These are phyloP conservation scores for Oryza australiensis DNA, from an alignment of 176 grass and related monocot genomes.

Conservation along the genomic window DNA sequence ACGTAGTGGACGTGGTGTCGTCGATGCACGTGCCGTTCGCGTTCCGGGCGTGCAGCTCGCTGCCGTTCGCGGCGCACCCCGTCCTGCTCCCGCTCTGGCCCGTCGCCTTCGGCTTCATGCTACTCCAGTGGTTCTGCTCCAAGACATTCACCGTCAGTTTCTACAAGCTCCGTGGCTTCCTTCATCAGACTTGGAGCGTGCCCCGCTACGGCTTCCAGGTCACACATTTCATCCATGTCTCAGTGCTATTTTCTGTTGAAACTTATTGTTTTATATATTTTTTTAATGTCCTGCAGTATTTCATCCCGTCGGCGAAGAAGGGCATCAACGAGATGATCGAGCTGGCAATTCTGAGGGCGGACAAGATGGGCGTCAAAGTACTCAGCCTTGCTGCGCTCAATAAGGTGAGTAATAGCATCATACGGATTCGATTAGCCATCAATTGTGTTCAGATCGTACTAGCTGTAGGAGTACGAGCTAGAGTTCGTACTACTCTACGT, in stretches of 20 bases:
- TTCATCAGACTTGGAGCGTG: constrained; percentile 81
- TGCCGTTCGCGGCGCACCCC: constrained; percentile 34
- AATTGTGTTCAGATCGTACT: background rate
- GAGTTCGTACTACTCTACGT: too few relatives aligned
- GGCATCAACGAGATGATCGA: constrained; percentile 89
- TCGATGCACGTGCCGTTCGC: constrained; percentile 83
- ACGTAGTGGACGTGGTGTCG: constrained; percentile 69
- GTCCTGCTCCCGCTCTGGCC: constrained; percentile 68
- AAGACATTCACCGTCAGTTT: constrained; percentile 87
- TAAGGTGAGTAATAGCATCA: constrained; percentile 47
- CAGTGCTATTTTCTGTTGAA: background rate
- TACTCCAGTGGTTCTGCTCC: constrained; percentile 65
- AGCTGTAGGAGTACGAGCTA: background rate
- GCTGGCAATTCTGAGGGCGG: constrained; percentile 74
- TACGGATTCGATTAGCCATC: background rate
- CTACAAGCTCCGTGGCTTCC: constrained; percentile 59
- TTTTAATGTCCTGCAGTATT: constrained; percentile 43
- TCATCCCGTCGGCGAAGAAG: constrained; percentile 72
- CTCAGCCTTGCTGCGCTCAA: constrained; percentile 91
- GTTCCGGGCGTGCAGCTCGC: constrained; percentile 67
- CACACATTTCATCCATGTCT: background rate
- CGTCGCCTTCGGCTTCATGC: constrained; percentile 50
- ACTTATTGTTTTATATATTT: background rate
- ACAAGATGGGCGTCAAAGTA: constrained; percentile 90
- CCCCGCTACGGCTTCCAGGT: constrained; percentile 91